These are phyloP conservation scores for Funneliformis geosporum DNA, from an alignment of 192 early-diverging fungal species.

Conservation along the genomic window DNA sequence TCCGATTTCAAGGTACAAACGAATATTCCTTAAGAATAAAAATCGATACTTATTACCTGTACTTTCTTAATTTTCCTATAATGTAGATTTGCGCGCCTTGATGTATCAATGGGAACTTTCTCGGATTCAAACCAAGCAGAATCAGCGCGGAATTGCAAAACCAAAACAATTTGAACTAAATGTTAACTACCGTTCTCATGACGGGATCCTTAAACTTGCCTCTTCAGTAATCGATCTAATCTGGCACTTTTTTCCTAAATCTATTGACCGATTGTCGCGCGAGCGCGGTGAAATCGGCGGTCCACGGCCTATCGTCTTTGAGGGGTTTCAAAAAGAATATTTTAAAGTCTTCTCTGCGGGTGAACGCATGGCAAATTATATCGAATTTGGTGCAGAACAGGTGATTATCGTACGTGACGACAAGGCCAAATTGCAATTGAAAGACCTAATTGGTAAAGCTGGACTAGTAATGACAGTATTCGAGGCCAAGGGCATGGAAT, in stretches of 20 bases:
- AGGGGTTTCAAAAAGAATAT: not conserved
- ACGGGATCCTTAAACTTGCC: conserved; percentile 25
- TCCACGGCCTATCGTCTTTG: not conserved
- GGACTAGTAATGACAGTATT: conserved; percentile 11
- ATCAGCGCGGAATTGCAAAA: not conserved
- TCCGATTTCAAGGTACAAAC: conserved; percentile 17
- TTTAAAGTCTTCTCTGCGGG: conserved; percentile 1
- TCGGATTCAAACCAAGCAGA: not conserved
- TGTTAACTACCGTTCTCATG: conserved; percentile 25
- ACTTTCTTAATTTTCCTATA: not conserved
- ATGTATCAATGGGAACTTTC: conserved; percentile 18
- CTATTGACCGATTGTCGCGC: not conserved
- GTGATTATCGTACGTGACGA: conserved; percentile 27
- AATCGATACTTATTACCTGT: not conserved
- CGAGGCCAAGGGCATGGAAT: conserved; percentile 26
- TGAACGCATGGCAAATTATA: not conserved
- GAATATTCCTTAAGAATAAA: not conserved
- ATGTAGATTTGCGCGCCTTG: conserved; percentile 8
- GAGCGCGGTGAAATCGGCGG: conserved; percentile 12
- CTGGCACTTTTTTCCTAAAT: conserved; percentile 16
- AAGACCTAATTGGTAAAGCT: conserved; percentile 15
- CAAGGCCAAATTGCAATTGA: not conserved
- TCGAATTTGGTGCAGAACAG: conserved; percentile 28
- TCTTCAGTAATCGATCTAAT: conserved; percentile 22
- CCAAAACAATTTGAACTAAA: conserved; percentile 22